Evolutionary conservation across 164 flowering plant species (phyloP), one percentile per base, ranked within the genome.

Genomic region (Macadamia tetraphylla): DNA sequence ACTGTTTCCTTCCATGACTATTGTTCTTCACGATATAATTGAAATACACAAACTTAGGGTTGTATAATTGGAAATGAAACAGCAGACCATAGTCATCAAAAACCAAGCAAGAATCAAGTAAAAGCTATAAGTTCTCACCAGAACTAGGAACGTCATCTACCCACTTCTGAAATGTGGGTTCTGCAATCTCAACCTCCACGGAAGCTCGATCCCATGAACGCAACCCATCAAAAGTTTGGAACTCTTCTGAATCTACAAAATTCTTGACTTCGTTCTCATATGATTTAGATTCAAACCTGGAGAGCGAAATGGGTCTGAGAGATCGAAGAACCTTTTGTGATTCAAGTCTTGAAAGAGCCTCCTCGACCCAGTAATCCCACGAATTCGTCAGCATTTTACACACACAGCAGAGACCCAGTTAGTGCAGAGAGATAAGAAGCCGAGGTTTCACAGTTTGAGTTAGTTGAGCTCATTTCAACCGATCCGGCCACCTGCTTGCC

Each of bases 291-390:
- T 61, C 58, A 4, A 62, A 29, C 15, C 5, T 9, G 59, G 77
- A 49, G 32, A 86, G 74, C 30, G 71, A 64, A 73, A 90, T 83
- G 77, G 98, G 96, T 75, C 90, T 78, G 46, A 92, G 81, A 69
- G 94, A 86, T 8, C 93, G 88, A 51, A 90, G 76, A 17, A 90
- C 78, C 31, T 92, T 85, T 49, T 73, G 55, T 6, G 89, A 78
- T 8, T 85, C 81, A 43, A 92, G 71, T 73, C 71, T 87, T 46
- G 75, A 64, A 7, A 90, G 76, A 0, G 94, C 88, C 63, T 82
- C 78, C 48, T 85, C 93, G 0, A 92, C 90, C 92, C 90, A 87
- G 11, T 13, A 46, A 71, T 92, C 96, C 98, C 98, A 92, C 18
- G 75, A 66, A 49, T 53, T 13, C 53, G 44, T 32, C 48, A 61